Evolutionary conservation across 805 yeast genomes (phyloP), one percentile per base, ranked within the genome.

Genomic region (Candida gorgasii): DNA sequence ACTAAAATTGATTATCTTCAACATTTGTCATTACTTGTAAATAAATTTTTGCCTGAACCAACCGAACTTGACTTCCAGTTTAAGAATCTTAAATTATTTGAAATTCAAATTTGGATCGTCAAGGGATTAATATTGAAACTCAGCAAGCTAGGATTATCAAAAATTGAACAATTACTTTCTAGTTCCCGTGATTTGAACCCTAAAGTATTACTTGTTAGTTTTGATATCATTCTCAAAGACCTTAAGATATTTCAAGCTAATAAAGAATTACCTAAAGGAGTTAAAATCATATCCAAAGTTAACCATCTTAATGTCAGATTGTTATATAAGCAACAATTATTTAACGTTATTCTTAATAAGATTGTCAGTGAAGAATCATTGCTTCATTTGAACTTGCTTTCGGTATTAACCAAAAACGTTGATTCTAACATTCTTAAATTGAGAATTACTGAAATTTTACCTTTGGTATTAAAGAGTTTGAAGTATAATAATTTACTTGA

Each of bases 321-420:
- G 34, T 69, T 93, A 17, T 88, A 85, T 72, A 89, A 89, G 57
- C 99, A 93, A 56, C 82, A 82, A 49, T 72, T 87, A 18, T 88
- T 89, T 57, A 78, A 79, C 45, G 63, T 71, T 7, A 65, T 80
- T 1, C 70, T 88, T 5, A 61, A 58, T 22, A 58, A 89, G 23
- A 77, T 84, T 6, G 57, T 62, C 0, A 73, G 72, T 3, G 61
- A 76, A 57, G 50, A 53, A 19, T 16, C 43, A 1, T 76, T 79
- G 36, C 74, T 78, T 36, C 80, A 79, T 50, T 63, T 90, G 47
- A 72, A 80, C 8, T 79, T 93, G 0, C 66, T 92, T 37, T 79
- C 96, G 2, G 63, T 79, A 34, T 68, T 89, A 28, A 67, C 89
- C 48, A 80, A 79, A 47, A 81, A 81, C 52, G 76, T 87, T 17